phyloP scores from a whole-genome alignment of 140 eudicot genomes.

The Cichorium intybus region DNA sequence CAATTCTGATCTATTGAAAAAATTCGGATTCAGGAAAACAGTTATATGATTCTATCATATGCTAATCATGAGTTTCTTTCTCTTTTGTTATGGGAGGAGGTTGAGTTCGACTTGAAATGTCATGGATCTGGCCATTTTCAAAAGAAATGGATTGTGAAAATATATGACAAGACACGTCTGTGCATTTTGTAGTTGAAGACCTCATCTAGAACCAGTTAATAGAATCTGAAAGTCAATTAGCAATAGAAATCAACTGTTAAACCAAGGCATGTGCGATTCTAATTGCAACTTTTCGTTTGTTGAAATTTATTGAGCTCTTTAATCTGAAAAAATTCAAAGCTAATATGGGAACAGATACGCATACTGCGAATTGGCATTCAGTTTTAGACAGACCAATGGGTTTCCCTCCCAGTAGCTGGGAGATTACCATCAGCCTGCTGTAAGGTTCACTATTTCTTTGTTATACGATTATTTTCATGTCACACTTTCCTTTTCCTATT shows the following conservation, averaged over 20 bases:
- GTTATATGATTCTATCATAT: not conserved
- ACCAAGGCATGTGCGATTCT: conserved; percentile 2
- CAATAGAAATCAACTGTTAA: not conserved
- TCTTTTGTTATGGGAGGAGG: too few relatives aligned
- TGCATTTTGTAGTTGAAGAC: conserved; percentile 2
- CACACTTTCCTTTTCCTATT: not conserved
- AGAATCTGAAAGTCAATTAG: conserved; percentile 2
- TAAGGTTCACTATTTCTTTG: conserved; percentile 50
- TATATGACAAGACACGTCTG: conserved; percentile 1
- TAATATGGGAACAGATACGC: conserved; percentile 55
- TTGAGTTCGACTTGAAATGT: not conserved
- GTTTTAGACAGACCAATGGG: conserved; percentile 58
- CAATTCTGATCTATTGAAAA: conserved; percentile 5
- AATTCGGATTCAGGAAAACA: not conserved
- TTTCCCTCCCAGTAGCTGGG: conserved; percentile 64
- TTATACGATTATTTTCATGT: not conserved
- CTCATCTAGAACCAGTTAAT: not conserved
- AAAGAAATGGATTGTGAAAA: conserved; percentile 7
- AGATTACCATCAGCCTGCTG: conserved; percentile 78
- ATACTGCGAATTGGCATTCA: conserved; percentile 47
- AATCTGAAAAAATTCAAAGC: conserved; percentile 12
- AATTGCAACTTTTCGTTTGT: not conserved
- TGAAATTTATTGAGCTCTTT: not conserved
- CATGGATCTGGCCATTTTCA: conserved; percentile 9
- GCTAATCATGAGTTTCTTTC: not conserved